These are phyloP conservation scores for Mesostigma viride DNA, from an alignment of 139 green algal species.

Conservation along the genomic window DNA sequence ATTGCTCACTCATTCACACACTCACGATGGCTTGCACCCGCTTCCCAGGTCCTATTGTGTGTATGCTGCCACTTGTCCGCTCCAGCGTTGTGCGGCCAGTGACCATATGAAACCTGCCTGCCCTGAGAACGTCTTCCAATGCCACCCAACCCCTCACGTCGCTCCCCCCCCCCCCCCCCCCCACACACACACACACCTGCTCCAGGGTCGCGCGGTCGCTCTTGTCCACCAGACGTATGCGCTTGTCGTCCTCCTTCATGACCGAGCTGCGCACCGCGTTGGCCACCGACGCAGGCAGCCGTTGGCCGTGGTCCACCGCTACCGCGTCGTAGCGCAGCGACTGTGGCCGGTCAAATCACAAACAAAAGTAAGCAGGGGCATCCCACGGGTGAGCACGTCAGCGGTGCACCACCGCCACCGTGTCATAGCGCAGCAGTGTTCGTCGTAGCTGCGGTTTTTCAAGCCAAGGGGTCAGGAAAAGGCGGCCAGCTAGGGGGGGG, in stretches of 20 bases:
- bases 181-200: no score
- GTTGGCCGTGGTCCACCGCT: conserved; percentile 10
- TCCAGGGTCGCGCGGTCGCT: conserved; percentile 82
- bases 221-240: conserved; percentile 52
- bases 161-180: no score
- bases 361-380: background rate
- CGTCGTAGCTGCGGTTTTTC: background rate
- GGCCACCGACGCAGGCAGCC: conserved; percentile 12
- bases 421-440: background rate
- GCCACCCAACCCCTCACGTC: background rate
- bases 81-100: conserved; percentile 8
- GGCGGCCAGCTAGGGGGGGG: background rate
- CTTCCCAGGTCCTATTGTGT: no score
- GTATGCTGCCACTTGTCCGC: no score
- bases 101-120: background rate
- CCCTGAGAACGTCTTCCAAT: background rate
- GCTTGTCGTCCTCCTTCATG: conserved; percentile 13
- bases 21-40: no score
- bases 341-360: no score
- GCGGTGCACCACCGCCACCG: background rate
- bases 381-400: background rate
- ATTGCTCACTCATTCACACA: no score
- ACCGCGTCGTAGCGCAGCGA: background rate
- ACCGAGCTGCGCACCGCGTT: conserved; percentile 14
- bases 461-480: conserved; percentile 11